Percentiles rank a stretch among this genome's conserved stretches.
These are phyloP conservation scores for Debaryomyces prosopidis DNA, from an alignment of 805 yeast species.

Conservation along the genomic window DNA sequence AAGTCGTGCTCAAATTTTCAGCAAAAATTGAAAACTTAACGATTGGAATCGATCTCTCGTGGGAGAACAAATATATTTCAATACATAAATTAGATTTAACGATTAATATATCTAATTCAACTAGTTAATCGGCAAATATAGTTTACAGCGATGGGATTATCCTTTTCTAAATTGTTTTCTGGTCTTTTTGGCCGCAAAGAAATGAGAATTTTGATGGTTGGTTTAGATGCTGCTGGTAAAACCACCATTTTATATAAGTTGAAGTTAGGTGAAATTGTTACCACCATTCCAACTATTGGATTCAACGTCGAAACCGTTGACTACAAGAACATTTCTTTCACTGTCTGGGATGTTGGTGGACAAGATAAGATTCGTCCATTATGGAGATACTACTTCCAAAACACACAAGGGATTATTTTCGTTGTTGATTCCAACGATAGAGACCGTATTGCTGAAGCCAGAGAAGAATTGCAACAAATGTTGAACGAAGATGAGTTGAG, in stretches of 20 bases:
- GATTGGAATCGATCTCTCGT: background rate
- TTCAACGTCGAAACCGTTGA: slow-evolving; percentile 46
- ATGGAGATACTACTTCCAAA: slow-evolving; percentile 46
- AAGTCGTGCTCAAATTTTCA: slow-evolving; percentile 2
- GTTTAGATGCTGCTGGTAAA: slow-evolving; percentile 45
- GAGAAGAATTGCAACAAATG: slow-evolving; percentile 46
- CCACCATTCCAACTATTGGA: slow-evolving; percentile 45
- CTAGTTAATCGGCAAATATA: slow-evolving; percentile 1
- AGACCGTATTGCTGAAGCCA: slow-evolving; percentile 44
- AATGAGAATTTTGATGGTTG: slow-evolving; percentile 46
- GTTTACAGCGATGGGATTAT: slow-evolving; percentile 31
- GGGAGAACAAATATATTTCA: background rate
- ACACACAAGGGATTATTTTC: slow-evolving; percentile 44
- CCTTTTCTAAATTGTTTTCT: slow-evolving; percentile 39
- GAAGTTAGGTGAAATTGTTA: slow-evolving; percentile 43
- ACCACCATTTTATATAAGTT: slow-evolving; percentile 44
- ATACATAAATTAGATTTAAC: background rate
- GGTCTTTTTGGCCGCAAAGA: slow-evolving; percentile 44
- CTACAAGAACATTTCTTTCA: slow-evolving; percentile 43
- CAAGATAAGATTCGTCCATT: slow-evolving; percentile 45
- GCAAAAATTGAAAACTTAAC: slow-evolving; percentile 1
- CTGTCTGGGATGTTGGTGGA: slow-evolving; percentile 48
- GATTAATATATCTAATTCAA: background rate
- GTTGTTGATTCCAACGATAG: slow-evolving; percentile 45
- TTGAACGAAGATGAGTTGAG: slow-evolving; percentile 45